Evolutionary conservation across 2,329 filamentous ascomycete species (phyloP).

Genomic region (Fusarium hostae): DNA sequence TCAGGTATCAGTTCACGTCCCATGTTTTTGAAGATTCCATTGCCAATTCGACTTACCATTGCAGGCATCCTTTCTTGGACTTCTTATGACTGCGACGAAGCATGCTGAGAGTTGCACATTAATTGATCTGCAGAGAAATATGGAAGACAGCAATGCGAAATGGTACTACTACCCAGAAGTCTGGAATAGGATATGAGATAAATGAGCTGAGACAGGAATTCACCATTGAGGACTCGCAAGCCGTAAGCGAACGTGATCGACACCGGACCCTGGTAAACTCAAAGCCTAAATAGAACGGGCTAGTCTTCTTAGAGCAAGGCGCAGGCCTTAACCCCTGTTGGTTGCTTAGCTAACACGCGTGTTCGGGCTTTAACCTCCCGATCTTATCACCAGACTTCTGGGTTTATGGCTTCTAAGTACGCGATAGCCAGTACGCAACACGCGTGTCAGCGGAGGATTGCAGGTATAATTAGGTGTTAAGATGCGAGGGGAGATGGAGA

Average conservation of each 20-base stretch:
- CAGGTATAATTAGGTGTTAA: accelerated
- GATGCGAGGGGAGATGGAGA: accelerated
- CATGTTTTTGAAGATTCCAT: accelerated
- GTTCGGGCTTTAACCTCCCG: not conserved
- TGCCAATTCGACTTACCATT: constrained; percentile 13
- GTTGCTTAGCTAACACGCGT: constrained; percentile 35
- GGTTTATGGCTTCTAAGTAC: not conserved
- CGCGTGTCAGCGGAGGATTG: constrained; percentile 25
- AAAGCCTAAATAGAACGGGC: accelerated
- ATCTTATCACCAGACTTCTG: not conserved
- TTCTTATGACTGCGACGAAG: constrained; percentile 37
- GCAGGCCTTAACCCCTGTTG: accelerated
- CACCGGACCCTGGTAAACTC: accelerated
- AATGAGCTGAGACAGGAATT: not conserved
- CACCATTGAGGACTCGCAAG: not conserved
- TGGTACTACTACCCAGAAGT: accelerated
- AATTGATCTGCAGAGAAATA: no score
- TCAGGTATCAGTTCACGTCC: not conserved
- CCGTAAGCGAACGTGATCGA: not conserved
- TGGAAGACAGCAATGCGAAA: no score
- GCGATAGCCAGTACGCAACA: constrained; percentile 8
- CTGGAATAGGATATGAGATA: not conserved
- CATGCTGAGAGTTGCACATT: not conserved
- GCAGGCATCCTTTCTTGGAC: constrained; percentile 26
- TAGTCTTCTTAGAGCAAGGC: not conserved